Percentiles rank a stretch among this genome's conserved stretches.
Conservation (phyloP, 2,329 filamentous ascomycete genomes). For the Elsinoe arachidis region DNA sequence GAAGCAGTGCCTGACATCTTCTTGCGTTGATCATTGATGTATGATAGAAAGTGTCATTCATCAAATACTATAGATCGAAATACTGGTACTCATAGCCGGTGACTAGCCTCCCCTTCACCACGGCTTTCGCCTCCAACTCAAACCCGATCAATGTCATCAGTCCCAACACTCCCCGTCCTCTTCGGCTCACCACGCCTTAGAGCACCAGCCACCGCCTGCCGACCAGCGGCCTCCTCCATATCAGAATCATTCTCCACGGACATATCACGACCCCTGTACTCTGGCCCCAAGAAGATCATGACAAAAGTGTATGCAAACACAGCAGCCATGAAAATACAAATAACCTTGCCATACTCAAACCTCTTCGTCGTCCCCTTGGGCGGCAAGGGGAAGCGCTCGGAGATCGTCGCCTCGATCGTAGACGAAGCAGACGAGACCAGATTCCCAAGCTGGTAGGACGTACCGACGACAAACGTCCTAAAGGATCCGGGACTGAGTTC, state of each 20-base stretch:
- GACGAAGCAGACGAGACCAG: conserved; percentile 34
- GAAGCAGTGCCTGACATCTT: no score
- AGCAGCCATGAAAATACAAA: conserved; percentile 65
- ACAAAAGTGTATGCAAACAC: conserved; percentile 59
- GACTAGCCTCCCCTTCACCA: no score
- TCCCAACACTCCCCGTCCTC: background rate
- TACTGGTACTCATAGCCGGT: no score
- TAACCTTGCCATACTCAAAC: conserved; percentile 37
- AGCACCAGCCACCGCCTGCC: conserved; percentile 6
- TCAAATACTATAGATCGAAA: no score
- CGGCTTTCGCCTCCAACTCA: background rate
- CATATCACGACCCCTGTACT: conserved; percentile 34
- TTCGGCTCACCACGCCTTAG: conserved; percentile 9
- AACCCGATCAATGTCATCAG: conserved; percentile 13
- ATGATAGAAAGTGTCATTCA: no score
- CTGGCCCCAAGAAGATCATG: conserved; percentile 54
- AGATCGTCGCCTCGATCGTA: conserved; percentile 36
- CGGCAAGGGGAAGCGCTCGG: conserved; percentile 33
- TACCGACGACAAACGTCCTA: conserved; percentile 29
- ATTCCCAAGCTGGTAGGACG: conserved; percentile 34
- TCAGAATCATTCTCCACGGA: conserved; percentile 24
- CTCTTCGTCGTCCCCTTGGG: conserved; percentile 26
- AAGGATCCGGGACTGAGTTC: conserved; percentile 30
- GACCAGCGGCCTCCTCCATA: conserved; percentile 24
- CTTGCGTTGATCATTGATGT: no score